phyloP scores from a whole-genome alignment of 148 eudicot species.

The Rhododendron ovatum region DNA sequence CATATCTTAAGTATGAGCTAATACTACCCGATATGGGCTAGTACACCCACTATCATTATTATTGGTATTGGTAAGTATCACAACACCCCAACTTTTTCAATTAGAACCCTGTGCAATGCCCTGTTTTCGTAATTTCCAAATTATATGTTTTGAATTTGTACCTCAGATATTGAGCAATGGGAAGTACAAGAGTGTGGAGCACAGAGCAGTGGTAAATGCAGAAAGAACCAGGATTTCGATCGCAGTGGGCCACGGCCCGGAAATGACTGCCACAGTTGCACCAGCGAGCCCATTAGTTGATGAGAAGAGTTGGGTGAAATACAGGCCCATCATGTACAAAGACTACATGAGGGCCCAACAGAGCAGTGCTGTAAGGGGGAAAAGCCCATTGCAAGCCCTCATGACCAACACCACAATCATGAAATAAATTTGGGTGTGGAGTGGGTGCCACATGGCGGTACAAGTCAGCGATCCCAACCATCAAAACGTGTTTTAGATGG shows the following conservation, averaged over 20 bases:
- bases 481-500: no score
- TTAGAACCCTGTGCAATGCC: not conserved
- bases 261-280: not conserved
- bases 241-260: constrained; percentile 21
- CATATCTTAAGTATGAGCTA: no score
- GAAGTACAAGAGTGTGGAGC: constrained; percentile 26
- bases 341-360: constrained; percentile 17
- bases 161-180: constrained; percentile 23
- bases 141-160: not conserved
- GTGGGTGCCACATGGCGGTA: no score
- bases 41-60: no score
- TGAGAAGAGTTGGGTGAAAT: not conserved
- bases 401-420: not conserved
- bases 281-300: constrained; percentile 22
- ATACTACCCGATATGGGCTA: not conserved
- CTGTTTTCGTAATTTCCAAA: not conserved
- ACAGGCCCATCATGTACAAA: constrained; percentile 15
- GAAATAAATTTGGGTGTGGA: not conserved
- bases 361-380: constrained; percentile 14
- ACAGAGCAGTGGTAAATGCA: constrained; percentile 18
- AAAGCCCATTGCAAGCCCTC: constrained; percentile 14
- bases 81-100: not conserved
- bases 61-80: not conserved
- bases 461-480: no score
- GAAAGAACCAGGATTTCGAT: constrained; percentile 16